Evolutionary conservation across 2,329 filamentous ascomycete species (phyloP), one percentile per base, ranked within the genome.

Genomic region (Diaporthe velutina): DNA sequence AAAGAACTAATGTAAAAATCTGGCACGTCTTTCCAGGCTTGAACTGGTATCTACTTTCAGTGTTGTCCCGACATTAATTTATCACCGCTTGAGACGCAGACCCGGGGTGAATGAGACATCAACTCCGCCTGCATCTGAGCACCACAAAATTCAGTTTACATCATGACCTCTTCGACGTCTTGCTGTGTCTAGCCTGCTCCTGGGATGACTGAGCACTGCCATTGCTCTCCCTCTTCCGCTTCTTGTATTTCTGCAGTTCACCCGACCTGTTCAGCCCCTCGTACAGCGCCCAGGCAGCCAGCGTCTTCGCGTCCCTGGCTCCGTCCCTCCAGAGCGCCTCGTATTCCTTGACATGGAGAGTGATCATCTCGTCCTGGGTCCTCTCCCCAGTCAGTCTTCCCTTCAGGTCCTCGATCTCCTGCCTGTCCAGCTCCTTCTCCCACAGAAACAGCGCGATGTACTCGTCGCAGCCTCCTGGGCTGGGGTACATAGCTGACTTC

Each of bases 381-480:
- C 90, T 83, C 78, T 91, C 77, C 0, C 91, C 91, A n/a, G 90
- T 92, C 67, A 91, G 80, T 70, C 86, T 86, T 1, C 90, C 90
- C 35, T 84, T 86, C 89, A 89, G 91, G 70, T 89, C 86, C 19
- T 83, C 80, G 70, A 92, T 81, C 80, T 88, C 85, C 1, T 78
- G 81, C 35, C 89, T 83, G 15, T 86, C 83, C 2, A 92, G 83
- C 45, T 85, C 83, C 68, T 86, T 85, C 82, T 92, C 89, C 78
- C 89, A 85, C 77, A 89, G 86, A 78, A 90, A 92, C n/a, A 92
- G 85, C 8, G 87, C 88, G 19, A 92, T 84, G 78, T 88, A 86
- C 80, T 92, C 91, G 79, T 92, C 91, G 77, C 89, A 91, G 0
- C 88, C 90, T 0, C 90, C 90, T 0, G 88, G 85, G 15, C 88